phyloP scores from a whole-genome alignment of 306 rosid species.

The Vigna reflexopilosa region DNA sequence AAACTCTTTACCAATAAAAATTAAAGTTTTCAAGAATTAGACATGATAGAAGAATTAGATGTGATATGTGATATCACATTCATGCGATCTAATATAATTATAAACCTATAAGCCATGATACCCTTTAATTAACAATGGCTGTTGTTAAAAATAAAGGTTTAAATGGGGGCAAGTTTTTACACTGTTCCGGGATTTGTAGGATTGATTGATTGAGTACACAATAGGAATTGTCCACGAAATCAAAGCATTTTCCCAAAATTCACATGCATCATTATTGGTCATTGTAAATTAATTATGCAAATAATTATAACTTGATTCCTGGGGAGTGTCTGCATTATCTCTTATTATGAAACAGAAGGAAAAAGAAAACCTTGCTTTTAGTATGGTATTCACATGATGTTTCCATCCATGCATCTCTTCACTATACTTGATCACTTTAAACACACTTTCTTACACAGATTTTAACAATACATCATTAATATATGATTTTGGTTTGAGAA shows the following conservation, averaged over 20 bases:
- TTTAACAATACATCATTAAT: not conserved
- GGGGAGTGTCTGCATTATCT: slow-evolving; percentile 23
- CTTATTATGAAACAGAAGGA: not conserved
- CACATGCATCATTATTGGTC: slow-evolving; percentile 11
- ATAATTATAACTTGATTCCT: not conserved
- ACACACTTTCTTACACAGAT: no score
- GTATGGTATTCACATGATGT: not conserved
- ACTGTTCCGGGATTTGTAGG: slow-evolving; percentile 38
- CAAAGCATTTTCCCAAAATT: slow-evolving; percentile 20
- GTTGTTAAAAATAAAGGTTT: slow-evolving; percentile 11
- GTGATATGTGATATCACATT: no score
- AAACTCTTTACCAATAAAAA: no score
- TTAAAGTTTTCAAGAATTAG: no score
- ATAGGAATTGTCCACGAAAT: slow-evolving; percentile 22
- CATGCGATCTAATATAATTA: not conserved
- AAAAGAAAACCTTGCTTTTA: not conserved
- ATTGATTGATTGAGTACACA: slow-evolving; percentile 9
- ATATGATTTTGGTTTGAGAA: not conserved
- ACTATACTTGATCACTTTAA: not conserved
- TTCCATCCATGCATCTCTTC: not conserved
- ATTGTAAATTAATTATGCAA: not conserved
- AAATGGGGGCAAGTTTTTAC: slow-evolving; percentile 31
- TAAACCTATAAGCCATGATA: not conserved
- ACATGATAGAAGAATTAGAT: no score
- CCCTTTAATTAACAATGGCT: not conserved